Evolutionary conservation across 768 basidiomycete species (phyloP).

Genomic region (Suillus alpinus): DNA sequence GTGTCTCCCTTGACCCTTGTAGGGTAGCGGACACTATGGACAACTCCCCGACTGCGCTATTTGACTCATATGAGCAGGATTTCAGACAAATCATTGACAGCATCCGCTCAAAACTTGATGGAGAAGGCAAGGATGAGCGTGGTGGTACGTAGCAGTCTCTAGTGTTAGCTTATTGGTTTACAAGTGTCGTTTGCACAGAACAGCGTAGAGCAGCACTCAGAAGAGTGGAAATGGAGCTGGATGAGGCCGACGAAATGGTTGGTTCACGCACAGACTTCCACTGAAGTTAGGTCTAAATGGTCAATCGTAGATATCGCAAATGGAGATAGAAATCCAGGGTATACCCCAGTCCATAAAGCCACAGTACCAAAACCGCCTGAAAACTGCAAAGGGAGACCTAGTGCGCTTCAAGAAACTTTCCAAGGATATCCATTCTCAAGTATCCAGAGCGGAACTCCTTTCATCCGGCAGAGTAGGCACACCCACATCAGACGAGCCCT

Average conservation of each 20-base stretch:
- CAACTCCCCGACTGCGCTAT: constrained; percentile 79
- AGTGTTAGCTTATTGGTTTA: constrained; percentile 1
- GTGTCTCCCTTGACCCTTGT: not conserved
- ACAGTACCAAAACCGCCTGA: constrained; percentile 73
- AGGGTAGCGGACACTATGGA: constrained; percentile 51
- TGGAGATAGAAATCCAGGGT: constrained; percentile 97
- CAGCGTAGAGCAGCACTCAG: constrained; percentile 77
- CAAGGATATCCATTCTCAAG: constrained; percentile 67
- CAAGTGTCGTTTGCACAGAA: constrained; percentile 44
- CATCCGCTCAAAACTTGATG: constrained; percentile 75
- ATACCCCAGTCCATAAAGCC: constrained; percentile 84
- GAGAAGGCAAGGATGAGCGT: constrained; percentile 59
- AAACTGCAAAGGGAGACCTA: constrained; percentile 72
- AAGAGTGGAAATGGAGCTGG: constrained; percentile 90
- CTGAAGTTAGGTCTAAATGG: not conserved
- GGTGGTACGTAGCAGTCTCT: constrained; percentile 51
- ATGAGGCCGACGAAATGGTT: constrained; percentile 98
- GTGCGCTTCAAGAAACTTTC: constrained; percentile 77
- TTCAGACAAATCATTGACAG: constrained; percentile 79
- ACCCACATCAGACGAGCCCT: constrained; percentile 74
- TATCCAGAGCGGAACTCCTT: constrained; percentile 78
- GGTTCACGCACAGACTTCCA: constrained; percentile 16
- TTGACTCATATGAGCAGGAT: constrained; percentile 91
- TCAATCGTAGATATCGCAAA: constrained; percentile 80
- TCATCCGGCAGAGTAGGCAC: constrained; percentile 39